phyloP scores from a whole-genome alignment of 495 filamentous ascomycete genomes.

The Tuber borchii region DNA sequence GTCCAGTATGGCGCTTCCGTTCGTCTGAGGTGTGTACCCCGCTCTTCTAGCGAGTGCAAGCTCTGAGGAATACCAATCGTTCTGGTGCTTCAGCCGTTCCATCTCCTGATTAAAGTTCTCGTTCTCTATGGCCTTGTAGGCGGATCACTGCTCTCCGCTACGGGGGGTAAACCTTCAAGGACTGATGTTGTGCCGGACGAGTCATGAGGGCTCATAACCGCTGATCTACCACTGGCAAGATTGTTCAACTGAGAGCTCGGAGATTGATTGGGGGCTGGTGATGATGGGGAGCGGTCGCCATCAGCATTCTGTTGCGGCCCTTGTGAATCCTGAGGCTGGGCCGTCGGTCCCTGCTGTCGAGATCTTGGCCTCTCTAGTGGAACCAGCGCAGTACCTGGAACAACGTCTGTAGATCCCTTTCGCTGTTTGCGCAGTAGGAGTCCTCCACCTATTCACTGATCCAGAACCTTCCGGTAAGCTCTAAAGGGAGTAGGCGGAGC shows the following conservation, averaged over 20 bases:
- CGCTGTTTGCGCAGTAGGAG: conserved; percentile 22
- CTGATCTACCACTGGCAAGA: conserved; percentile 20
- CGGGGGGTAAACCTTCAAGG: conserved; percentile 10
- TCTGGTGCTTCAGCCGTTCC: conserved; percentile 70
- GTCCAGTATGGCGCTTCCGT: conserved; percentile 68
- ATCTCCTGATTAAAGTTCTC: conserved; percentile 53
- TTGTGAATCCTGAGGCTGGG: conserved; percentile 10
- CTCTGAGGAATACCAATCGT: conserved; percentile 96
- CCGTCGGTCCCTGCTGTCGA: conserved; percentile 25
- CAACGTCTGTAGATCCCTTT: conserved; percentile 15
- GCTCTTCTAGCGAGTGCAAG: conserved; percentile 80
- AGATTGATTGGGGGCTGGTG: conserved; percentile 13
- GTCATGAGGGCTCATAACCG: conserved; percentile 8
- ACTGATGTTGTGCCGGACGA: conserved; percentile 13
- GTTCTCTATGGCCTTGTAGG: not conserved
- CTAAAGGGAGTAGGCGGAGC: no score
- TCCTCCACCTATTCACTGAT: conserved; percentile 27
- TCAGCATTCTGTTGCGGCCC: conserved; percentile 14
- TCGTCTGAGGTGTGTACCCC: conserved; percentile 70
- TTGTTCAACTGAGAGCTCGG: conserved; percentile 7
- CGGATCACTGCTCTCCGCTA: not conserved
- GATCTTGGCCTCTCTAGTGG: conserved; percentile 30
- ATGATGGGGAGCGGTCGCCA: conserved; percentile 19
- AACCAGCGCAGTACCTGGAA: conserved; percentile 2
- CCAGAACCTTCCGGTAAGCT: no score